Evolutionary conservation across 306 rosid genomes (phyloP).

Genomic region (Quercus cerris): DNA sequence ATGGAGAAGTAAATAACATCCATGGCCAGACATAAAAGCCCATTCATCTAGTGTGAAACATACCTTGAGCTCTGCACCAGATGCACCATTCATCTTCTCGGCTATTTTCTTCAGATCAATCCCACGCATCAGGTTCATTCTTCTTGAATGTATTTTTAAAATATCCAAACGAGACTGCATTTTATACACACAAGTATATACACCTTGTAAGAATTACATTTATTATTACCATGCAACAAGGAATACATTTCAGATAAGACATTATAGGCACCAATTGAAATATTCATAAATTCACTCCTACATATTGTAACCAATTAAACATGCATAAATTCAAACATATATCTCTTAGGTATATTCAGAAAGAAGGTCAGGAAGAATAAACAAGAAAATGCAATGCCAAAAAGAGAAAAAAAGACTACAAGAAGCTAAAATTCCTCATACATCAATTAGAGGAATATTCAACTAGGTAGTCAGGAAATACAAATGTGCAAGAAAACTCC

Average conservation of each 20-base stretch:
- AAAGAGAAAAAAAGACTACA: neutral
- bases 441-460: neutral
- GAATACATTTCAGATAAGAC: neutral
- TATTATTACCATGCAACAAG: neutral
- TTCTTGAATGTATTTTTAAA: conserved; percentile 95
- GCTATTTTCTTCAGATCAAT: conserved; percentile 98
- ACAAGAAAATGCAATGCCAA: neutral
- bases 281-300: neutral
- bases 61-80: conserved; percentile 99
- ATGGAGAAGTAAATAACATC: neutral
- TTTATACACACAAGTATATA: neutral
- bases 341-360: neutral
- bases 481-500: neutral
- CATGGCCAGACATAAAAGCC: neutral
- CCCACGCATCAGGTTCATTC: conserved; percentile 99
- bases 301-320: neutral
- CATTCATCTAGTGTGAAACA: conserved; percentile 1
- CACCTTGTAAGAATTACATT: neutral
- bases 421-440: neutral
- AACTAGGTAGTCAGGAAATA: neutral
- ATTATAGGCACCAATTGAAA: neutral
- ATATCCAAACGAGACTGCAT: conserved; percentile 92
- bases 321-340: neutral
- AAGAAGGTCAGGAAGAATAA: neutral
- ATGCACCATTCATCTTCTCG: conserved; percentile 97